Evolutionary conservation across 2,329 filamentous ascomycete genomes (phyloP).

Genomic region (Neurospora crassa): DNA sequence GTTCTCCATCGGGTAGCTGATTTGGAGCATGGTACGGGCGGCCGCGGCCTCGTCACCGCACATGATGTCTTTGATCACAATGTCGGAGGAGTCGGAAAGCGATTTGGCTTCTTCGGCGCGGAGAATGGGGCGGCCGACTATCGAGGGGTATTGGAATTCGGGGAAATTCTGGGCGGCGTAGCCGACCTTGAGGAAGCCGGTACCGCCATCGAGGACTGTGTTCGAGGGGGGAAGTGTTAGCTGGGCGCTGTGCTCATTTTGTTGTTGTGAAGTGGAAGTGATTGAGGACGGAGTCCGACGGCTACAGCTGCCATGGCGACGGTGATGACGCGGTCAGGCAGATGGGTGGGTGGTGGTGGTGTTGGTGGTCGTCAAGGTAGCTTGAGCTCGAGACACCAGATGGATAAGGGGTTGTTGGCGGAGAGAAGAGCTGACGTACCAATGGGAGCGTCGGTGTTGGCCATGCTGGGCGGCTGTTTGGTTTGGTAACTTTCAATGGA

Average conservation of each 20-base stretch:
- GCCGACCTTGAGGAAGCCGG: constrained; percentile 98
- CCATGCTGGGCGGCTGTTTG: constrained; percentile 29
- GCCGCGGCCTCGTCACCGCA: constrained; percentile 96
- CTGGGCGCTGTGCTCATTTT: not conserved
- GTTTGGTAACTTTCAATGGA: not conserved
- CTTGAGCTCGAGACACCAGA: not conserved
- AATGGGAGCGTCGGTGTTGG: constrained; percentile 40
- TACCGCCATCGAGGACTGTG: constrained; percentile 96
- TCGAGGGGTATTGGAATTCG: constrained; percentile 96
- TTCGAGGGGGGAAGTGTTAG: constrained; percentile 7
- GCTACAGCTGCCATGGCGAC: not conserved
- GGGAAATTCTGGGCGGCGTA: constrained; percentile 99
- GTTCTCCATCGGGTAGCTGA: constrained; percentile 99
- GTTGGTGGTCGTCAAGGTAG: not conserved
- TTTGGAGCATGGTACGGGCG: constrained; percentile 93
- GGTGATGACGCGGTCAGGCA: not conserved
- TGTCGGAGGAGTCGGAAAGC: constrained; percentile 39
- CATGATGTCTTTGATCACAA: constrained; percentile 95
- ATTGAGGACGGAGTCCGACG: not conserved
- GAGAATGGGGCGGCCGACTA: constrained; percentile 94
- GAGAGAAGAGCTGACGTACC: constrained; percentile 28
- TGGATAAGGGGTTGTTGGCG: not conserved
- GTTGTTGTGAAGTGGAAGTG: not conserved
- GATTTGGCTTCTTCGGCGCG: constrained; percentile 69
- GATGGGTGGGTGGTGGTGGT: not conserved